These are phyloP conservation scores for Xanthoconium stramineum DNA, from an alignment of 768 basidiomycete species.

Conservation along the genomic window DNA sequence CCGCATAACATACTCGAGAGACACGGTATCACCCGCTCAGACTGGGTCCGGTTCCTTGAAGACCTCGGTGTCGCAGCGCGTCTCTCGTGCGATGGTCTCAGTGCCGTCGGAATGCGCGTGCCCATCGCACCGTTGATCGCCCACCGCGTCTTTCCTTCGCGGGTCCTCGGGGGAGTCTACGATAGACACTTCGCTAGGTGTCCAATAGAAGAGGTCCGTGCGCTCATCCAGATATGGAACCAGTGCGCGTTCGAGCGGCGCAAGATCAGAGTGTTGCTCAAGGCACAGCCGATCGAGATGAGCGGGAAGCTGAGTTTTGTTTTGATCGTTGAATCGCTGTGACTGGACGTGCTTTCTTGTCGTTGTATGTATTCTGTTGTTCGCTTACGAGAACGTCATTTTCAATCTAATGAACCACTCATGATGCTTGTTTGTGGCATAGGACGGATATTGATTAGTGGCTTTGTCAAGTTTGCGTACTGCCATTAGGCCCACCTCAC, in stretches of 20 bases:
- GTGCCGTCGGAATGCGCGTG: constrained; percentile 22
- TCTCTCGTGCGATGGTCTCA: constrained; percentile 20
- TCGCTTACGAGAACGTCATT: neutral
- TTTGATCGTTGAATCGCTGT: constrained; percentile 29
- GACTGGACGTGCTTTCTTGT: neutral
- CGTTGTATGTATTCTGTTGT: constrained; percentile 1
- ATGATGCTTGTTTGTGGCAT: too few species aligned
- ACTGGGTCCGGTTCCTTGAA: constrained; percentile 31
- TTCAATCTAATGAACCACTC: too few species aligned
- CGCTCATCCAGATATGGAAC: constrained; percentile 29
- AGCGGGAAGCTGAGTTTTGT: constrained; percentile 4
- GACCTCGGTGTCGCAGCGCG: constrained; percentile 29
- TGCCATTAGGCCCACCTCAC: too few species aligned
- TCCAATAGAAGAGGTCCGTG: constrained; percentile 21
- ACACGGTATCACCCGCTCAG: constrained; percentile 26
- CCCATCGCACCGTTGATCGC: constrained; percentile 13
- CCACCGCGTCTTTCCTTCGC: constrained; percentile 17
- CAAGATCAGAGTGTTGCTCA: constrained; percentile 24
- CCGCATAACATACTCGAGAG: constrained; percentile 22
- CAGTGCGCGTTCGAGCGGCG: constrained; percentile 32
- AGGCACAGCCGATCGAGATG: neutral
- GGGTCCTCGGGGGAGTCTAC: constrained; percentile 16
- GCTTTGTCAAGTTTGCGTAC: too few species aligned
- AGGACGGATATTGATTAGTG: too few species aligned
- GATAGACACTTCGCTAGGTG: constrained; percentile 19